A percentile compares a stretch with the other conserved stretches of the same genome.
phyloP scores from a whole-genome alignment of 306 rosid species.

The Hippophae gyantsensis region DNA sequence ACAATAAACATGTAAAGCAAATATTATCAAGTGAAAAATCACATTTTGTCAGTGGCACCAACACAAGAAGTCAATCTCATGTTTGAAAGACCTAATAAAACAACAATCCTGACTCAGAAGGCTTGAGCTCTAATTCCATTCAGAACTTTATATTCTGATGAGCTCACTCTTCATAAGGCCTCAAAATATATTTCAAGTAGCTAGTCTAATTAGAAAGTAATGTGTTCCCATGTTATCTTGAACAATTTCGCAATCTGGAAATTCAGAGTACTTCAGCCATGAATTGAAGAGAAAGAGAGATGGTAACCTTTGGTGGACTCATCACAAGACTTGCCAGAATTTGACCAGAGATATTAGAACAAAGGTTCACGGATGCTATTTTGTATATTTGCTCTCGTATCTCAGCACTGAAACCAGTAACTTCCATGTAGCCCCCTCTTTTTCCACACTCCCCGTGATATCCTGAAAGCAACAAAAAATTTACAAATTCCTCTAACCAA shows the following conservation, averaged over 20 bases:
- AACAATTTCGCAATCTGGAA: neutral
- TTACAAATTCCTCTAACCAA: no score
- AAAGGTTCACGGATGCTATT: conserved; percentile 81
- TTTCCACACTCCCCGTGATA: conserved; percentile 89
- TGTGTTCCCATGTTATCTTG: neutral
- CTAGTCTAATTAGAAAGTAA: neutral
- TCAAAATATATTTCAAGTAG: neutral
- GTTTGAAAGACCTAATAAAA: no score
- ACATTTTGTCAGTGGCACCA: neutral
- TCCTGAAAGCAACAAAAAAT: conserved; percentile 35
- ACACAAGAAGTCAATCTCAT: no score
- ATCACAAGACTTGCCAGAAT: conserved; percentile 82
- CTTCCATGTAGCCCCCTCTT: conserved; percentile 94
- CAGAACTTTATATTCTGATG: neutral
- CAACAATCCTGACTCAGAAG: neutral
- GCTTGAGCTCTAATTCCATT: neutral
- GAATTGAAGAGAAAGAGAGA: neutral
- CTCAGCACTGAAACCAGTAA: conserved; percentile 71
- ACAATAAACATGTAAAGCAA: neutral
- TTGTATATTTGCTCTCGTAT: conserved; percentile 85
- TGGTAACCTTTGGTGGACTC: conserved; percentile 82
- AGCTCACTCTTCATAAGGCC: neutral
- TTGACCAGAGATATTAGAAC: conserved; percentile 86
- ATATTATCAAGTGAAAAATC: neutral
- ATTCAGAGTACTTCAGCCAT: no score